These are phyloP conservation scores for Chaetomiaceae sp. DNA, from an alignment of 2,329 filamentous ascomycete species.

Conservation along the genomic window DNA sequence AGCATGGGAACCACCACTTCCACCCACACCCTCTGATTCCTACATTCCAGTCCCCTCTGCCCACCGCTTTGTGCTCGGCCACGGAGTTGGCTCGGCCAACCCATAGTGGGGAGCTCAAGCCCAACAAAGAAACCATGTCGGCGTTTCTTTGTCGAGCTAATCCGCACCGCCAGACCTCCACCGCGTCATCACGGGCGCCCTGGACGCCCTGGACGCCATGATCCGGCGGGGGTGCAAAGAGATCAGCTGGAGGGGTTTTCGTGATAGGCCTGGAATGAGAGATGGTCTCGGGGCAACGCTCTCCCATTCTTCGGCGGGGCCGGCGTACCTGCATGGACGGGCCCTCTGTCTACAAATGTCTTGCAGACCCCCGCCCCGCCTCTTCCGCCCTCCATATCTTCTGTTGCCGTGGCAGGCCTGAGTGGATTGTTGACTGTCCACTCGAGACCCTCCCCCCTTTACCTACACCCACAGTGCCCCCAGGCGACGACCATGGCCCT, in stretches of 20 bases:
- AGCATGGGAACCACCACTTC: neutral
- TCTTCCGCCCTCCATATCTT: constrained; percentile 16
- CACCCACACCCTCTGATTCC: neutral
- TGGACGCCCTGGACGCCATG: no score
- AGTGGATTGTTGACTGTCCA: constrained; percentile 21
- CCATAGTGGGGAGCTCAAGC: neutral
- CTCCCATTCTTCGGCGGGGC: constrained; percentile 14
- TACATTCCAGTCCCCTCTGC: constrained; percentile 11
- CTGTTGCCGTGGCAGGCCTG: constrained; percentile 23
- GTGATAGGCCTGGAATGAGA: constrained; percentile 15
- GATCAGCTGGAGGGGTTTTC: constrained; percentile 2
- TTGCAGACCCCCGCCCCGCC: constrained; percentile 12
- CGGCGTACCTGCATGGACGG: constrained; percentile 10
- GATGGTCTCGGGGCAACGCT: constrained; percentile 11
- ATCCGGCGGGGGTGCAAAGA: no score
- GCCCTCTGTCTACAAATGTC: constrained; percentile 23
- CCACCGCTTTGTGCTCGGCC: constrained; percentile 10
- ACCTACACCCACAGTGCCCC: constrained; percentile 9
- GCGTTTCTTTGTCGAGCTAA: constrained; percentile 11
- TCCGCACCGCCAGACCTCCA: constrained; percentile 3
- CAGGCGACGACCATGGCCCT: constrained; percentile 9
- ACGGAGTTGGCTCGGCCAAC: constrained; percentile 1
- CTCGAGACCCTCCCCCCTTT: neutral
- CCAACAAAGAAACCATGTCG: constrained; percentile 10
- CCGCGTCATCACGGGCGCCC: constrained; percentile 5